Base-by-base conservation (phyloP, 495 filamentous ascomycete genomes). In the Eremomyces bilateralis region DNA sequence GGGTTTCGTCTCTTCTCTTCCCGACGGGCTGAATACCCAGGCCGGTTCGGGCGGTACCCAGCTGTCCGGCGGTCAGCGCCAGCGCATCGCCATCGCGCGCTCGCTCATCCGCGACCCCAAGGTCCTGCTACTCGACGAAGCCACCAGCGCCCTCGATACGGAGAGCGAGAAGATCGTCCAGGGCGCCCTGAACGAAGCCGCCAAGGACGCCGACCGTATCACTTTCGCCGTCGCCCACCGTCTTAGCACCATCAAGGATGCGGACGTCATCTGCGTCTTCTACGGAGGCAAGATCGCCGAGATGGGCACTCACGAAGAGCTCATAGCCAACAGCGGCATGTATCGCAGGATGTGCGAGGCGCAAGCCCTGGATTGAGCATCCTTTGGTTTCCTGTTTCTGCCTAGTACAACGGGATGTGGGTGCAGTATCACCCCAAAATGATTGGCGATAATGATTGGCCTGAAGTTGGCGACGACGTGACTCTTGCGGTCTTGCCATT, bases 51-150 rank as follows among this genome's bases (percentile, higher is more conserved):
- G 69, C 34, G 75, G 76, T 2, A 59, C 65, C 11, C 62, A 60
- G 28, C 63, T 90, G 33, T 76, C 69, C 1, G 80, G 79, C 3
- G 80, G 79, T 1, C 80, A 90, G 53, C 71, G 70, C 46, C 80
- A 85, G 48, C 59, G 79, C 11, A 50, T 90, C 13, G 64, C 73
- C 1, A 77, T 90, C 34, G 80, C 80, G 1, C 54, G 80, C 15
- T 78, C 80, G 0, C 56, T 85, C 18, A 66, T 90, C 6, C 66
- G 78, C 8, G 64, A 75, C 30, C 78, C 80, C 3, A 55, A 61
- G 30, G 54, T 85, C 20, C 50, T 85, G 41, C 53, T 90, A 20
- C 59, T 90, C 1, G 80, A 90, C 44, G 80, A 90, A 52, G 74
- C 79, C 1, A 85, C 80, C 3, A 69, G 62, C 28, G 69, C 69